Percentiles rank a stretch among this genome's conserved stretches.
These are phyloP conservation scores for Ascochyta rabiei DNA, from an alignment of 2,329 filamentous ascomycete species.

Conservation along the genomic window DNA sequence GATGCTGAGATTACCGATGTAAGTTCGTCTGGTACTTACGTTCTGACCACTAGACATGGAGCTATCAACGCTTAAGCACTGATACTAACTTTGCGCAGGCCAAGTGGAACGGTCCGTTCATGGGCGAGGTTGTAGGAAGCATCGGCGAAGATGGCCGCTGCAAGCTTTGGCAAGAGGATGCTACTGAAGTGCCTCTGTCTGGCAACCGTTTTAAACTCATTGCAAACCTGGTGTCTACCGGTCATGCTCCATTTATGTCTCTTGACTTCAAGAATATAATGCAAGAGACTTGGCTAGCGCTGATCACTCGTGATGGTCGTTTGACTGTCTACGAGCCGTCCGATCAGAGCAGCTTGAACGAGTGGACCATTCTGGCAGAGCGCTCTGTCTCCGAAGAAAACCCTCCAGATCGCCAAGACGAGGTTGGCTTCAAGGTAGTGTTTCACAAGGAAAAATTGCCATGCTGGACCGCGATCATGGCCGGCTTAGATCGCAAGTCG, in stretches of 20 bases:
- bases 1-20: slow-evolving; percentile 89
- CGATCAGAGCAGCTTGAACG: slow-evolving; percentile 77
- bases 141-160: slow-evolving; percentile 89
- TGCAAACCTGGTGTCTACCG: slow-evolving; percentile 67
- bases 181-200: slow-evolving; percentile 72
- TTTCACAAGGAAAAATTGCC: slow-evolving; percentile 89
- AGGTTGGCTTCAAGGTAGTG: slow-evolving; percentile 82
- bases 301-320: slow-evolving; percentile 81
- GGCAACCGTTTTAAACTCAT: slow-evolving; percentile 81
- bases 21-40: slow-evolving; percentile 39
- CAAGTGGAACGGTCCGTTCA: slow-evolving; percentile 90
- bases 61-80: not conserved
- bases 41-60: too few relatives aligned
- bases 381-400: slow-evolving; percentile 71
- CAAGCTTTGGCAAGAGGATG: slow-evolving; percentile 92
- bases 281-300: slow-evolving; percentile 81
- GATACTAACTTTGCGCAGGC: slow-evolving; percentile 61
- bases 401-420: slow-evolving; percentile 75
- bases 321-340: slow-evolving; percentile 84
- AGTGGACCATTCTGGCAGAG: slow-evolving; percentile 77
- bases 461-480: slow-evolving; percentile 75
- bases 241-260: slow-evolving; percentile 73
- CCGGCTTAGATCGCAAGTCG: slow-evolving; percentile 80
- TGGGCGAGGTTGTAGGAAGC: slow-evolving; percentile 86
- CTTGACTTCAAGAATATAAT: slow-evolving; percentile 87